Conservation (phyloP, 257 asterid genomes). For the Leptodermis oblonga region DNA sequence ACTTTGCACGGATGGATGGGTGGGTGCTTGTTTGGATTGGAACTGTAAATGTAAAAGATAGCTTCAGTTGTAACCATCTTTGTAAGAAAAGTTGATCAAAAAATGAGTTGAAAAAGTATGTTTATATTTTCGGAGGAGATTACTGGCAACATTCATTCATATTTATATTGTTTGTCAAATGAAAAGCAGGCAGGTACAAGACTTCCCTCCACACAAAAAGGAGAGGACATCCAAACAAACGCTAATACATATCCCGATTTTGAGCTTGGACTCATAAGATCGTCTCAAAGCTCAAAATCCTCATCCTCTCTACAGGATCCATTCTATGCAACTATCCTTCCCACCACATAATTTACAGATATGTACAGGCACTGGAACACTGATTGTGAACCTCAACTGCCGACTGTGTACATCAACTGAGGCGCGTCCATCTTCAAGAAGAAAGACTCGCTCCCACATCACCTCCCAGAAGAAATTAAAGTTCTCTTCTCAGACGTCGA, state of each 20-base stretch:
- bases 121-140: background rate
- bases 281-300: constrained; percentile 5
- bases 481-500: background rate
- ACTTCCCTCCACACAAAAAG: background rate
- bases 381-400: background rate
- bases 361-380: background rate
- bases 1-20: background rate
- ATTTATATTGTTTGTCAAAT: no score
- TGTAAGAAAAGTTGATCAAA: background rate
- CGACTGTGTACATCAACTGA: background rate
- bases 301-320: no score
- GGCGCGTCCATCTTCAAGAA: constrained; percentile 3
- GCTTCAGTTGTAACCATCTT: no score
- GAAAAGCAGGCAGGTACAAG: no score
- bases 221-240: background rate
- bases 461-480: background rate
- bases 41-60: no score
- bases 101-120: background rate
- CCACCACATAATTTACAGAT: background rate
- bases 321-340: background rate
- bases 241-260: background rate
- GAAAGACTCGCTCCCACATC: background rate
- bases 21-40: background rate
- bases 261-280: constrained; percentile 12
- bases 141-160: background rate